These are phyloP conservation scores for Posidonia australis DNA, from an alignment of 106 monocot genomes.

Conservation along the genomic window DNA sequence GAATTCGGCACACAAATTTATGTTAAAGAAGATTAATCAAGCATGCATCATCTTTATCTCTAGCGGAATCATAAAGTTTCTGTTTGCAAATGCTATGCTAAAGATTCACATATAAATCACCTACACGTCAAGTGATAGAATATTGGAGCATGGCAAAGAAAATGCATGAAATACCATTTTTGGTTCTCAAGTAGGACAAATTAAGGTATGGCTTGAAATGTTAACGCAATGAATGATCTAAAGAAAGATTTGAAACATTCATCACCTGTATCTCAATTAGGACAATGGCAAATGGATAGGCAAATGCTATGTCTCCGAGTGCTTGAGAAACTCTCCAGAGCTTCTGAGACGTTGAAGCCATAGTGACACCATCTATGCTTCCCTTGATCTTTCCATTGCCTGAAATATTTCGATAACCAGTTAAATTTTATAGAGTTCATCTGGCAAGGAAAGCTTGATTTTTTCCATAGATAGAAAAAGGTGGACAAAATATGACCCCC, in stretches of 20 bases:
- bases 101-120: too few relatives aligned
- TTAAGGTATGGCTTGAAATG: too few relatives aligned
- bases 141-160: too few relatives aligned
- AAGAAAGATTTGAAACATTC: neutral
- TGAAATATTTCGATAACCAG: neutral
- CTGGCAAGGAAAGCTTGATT: too few relatives aligned
- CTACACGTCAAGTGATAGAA: too few relatives aligned
- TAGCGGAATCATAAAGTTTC: neutral
- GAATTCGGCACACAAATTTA: too few relatives aligned
- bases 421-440: too few relatives aligned
- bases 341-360: slow-evolving; percentile 5
- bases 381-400: slow-evolving; percentile 1
- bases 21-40: neutral
- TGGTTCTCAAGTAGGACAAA: too few relatives aligned
- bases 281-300: slow-evolving; percentile 63
- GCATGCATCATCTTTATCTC: neutral
- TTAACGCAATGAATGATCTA: too few relatives aligned
- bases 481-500: too few relatives aligned
- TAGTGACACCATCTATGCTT: neutral
- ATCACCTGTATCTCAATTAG: slow-evolving; percentile 72
- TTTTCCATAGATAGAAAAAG: too few relatives aligned
- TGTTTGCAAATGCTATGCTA: slow-evolving; percentile 4
- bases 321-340: slow-evolving; percentile 8
- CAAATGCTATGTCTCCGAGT: slow-evolving; percentile 45
- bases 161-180: too few relatives aligned